Percentiles rank a stretch among this genome's conserved stretches.
These are phyloP conservation scores for Populus hybrid DNA, from an alignment of 441 rosid species.

Conservation along the genomic window DNA sequence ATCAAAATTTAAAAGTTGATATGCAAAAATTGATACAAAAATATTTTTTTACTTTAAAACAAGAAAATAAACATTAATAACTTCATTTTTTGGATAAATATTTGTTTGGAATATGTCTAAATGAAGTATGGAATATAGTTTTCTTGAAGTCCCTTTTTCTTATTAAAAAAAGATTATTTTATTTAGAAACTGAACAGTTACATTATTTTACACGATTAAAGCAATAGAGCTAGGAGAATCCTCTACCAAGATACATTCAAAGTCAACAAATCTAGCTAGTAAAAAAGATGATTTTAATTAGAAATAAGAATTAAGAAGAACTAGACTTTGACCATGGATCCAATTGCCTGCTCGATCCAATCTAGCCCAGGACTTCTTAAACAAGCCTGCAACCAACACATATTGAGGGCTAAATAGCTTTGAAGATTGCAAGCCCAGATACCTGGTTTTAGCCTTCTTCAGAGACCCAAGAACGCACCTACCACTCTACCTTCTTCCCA, in stretches of 20 bases:
- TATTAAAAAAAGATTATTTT: too few species aligned
- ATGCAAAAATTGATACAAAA: too few species aligned
- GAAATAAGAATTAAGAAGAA: background rate
- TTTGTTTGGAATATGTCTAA: background rate
- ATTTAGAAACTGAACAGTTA: background rate
- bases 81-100: too few species aligned
- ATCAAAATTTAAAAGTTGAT: background rate
- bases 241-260: too few species aligned
- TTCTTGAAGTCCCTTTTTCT: too few species aligned
- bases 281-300: too few species aligned
- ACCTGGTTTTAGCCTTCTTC: background rate
- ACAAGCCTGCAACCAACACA: background rate
- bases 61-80: background rate
- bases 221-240: too few species aligned
- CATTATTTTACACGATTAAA: background rate
- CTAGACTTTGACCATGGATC: background rate
- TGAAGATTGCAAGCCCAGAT: background rate
- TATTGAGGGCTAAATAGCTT: background rate
- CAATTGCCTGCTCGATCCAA: background rate
- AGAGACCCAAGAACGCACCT: background rate
- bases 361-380: background rate
- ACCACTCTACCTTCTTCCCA: too few species aligned
- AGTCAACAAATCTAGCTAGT: background rate
- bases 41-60: too few species aligned
- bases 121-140: background rate